Conservation (phyloP, 1,139 yeast genomes). For the Magnusiomyces suaveolens region DNA sequence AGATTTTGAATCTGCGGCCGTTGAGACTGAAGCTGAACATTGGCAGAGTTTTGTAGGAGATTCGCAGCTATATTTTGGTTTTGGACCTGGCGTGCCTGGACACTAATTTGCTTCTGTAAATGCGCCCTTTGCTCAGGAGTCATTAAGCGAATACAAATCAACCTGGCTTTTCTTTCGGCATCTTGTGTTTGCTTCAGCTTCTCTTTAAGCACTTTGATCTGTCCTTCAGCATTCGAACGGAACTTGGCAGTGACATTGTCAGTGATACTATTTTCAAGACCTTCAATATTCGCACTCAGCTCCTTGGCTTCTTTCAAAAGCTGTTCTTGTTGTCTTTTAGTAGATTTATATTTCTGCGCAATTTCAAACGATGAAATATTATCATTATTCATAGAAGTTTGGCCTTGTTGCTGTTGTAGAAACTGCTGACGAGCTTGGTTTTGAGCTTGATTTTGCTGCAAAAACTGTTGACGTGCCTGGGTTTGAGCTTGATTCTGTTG, state of each 20-base stretch:
- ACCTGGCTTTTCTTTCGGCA: not conserved
- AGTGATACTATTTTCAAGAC: not conserved
- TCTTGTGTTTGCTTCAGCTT: not conserved
- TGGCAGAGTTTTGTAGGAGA: not conserved
- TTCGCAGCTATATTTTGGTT: not conserved
- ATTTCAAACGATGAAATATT: not conserved
- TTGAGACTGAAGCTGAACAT: not conserved
- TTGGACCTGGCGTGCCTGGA: constrained; percentile 4
- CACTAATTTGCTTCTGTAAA: constrained; percentile 11
- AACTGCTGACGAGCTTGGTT: not conserved
- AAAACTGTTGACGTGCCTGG: not conserved
- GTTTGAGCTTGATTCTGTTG: not conserved
- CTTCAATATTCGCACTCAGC: not conserved
- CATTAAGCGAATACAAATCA: not conserved
- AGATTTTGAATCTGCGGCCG: not conserved
- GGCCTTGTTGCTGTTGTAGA: not conserved
- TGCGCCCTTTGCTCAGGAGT: constrained; percentile 1
- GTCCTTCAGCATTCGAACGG: not conserved
- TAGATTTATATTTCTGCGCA: not conserved
- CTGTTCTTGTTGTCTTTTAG: not conserved
- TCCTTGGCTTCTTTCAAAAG: not conserved
- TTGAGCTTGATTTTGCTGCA: not conserved
- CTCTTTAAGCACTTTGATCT: not conserved
- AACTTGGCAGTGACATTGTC: not conserved
- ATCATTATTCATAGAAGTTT: not conserved